Conservation (phyloP, 768 basidiomycete species). For the Cyclocybe cylindracea region DNA sequence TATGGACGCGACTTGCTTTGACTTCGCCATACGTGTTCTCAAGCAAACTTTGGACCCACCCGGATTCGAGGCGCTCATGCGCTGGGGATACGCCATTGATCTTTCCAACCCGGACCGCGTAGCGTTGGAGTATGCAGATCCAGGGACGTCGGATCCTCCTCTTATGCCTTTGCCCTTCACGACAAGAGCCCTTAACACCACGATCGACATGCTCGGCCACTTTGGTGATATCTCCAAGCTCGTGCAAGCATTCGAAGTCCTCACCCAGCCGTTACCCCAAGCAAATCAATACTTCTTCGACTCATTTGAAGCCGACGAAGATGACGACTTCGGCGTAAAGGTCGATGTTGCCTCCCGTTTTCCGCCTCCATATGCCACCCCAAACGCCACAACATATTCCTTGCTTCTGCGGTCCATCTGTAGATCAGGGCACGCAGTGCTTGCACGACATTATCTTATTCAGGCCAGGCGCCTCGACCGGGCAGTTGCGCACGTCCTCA, state of each 20-base stretch:
- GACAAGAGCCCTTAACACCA: conserved; percentile 69
- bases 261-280: conserved; percentile 68
- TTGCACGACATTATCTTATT: conserved; percentile 68
- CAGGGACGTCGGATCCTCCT: conserved; percentile 1
- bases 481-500: conserved; percentile 29
- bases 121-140: conserved; percentile 44
- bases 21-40: conserved; percentile 67
- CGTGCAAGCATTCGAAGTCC: conserved; percentile 75
- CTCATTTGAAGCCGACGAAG: conserved; percentile 72
- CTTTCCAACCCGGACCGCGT: conserved; percentile 70
- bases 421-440: conserved; percentile 42
- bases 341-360: conserved; percentile 35
- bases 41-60: conserved; percentile 61
- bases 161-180: conserved; percentile 50
- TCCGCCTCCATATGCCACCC: conserved; percentile 44
- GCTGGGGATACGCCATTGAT: conserved; percentile 76
- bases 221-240: conserved; percentile 62
- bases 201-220: conserved; percentile 69
- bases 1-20: conserved; percentile 62
- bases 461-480: conserved; percentile 53
- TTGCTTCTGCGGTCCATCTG: conserved; percentile 62
- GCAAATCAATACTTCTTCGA: conserved; percentile 47
- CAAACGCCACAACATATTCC: conserved; percentile 70
- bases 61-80: conserved; percentile 61
- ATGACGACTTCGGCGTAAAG: conserved; percentile 63